Conservation (phyloP, 805 yeast genomes). For the Cyberlindnera nakhonratchasimensis region DNA sequence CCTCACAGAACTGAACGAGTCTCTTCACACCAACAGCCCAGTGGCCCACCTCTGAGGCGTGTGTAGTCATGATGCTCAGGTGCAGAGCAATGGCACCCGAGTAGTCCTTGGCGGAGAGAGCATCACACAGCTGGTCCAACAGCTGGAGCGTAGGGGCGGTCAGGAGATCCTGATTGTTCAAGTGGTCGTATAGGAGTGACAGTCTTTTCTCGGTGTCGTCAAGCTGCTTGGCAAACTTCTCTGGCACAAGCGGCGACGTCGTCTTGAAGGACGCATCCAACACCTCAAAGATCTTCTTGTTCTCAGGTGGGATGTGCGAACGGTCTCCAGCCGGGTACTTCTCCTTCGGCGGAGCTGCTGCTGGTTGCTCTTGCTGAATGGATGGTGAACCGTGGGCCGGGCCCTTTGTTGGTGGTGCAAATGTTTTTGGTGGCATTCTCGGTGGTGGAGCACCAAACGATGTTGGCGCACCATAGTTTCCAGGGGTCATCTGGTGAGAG, state of each 20-base stretch:
- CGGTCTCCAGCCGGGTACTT: conserved; percentile 63
- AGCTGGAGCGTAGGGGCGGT: conserved; percentile 51
- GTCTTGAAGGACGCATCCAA: conserved; percentile 62
- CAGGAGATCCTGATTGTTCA: conserved; percentile 68
- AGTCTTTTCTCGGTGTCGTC: conserved; percentile 81
- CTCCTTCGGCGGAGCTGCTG: conserved; percentile 19
- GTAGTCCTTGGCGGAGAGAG: conserved; percentile 51
- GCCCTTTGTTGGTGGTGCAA: conserved; percentile 17
- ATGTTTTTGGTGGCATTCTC: conserved; percentile 9
- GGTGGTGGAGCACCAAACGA: conserved; percentile 33
- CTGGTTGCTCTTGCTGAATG: conserved; percentile 5
- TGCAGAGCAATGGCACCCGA: conserved; percentile 54
- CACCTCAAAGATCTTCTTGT: conserved; percentile 54
- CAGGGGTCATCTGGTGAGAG: conserved; percentile 16
- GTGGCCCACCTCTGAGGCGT: conserved; percentile 73
- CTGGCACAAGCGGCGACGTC: conserved; percentile 74
- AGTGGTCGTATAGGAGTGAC: conserved; percentile 68
- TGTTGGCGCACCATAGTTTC: conserved; percentile 8
- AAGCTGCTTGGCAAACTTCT: conserved; percentile 66
- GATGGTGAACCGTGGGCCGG: conserved; percentile 12
- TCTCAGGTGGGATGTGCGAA: conserved; percentile 57
- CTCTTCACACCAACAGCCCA: conserved; percentile 94
- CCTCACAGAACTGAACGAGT: conserved; percentile 68
- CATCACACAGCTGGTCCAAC: conserved; percentile 47
- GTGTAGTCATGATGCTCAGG: conserved; percentile 56